Evolutionary conservation across 352 stramenopile species (phyloP), one percentile per base, ranked within the genome.

Genomic region (Phytophthora niederhauseri): DNA sequence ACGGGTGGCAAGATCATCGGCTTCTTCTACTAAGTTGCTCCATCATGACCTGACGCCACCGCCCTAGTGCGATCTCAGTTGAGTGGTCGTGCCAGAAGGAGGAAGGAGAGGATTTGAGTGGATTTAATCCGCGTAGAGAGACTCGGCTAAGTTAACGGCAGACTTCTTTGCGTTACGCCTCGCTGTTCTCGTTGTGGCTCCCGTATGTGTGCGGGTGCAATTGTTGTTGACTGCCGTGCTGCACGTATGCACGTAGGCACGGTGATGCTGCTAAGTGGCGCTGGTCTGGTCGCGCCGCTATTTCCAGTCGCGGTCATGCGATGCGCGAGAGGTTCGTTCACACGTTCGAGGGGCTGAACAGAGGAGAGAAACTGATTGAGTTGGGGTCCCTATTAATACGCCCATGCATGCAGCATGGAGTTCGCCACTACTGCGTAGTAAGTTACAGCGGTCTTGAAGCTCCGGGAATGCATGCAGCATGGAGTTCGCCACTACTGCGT

Each of bases 1-100:
- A 99, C 97, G 52, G 98, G 98, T 97, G 98, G 98, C 81, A 99
- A 99, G 93, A 91, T 99, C 85, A 96, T 99, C 68, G 98, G 98
- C 70, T 99, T 99, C 87, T 99, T 99, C 90, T 99, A 99, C 88
- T 99, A 98, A 85, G 67, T 46, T 22, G 28, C 34, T 43, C 30
- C 30, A 26, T 26, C 30, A 34, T 34, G 30, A 34, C 30, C 30
- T 34, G 30, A 34, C 7, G 30, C 30, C n/a, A n/a, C 30, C 30
- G 30, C 6, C 30, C 30, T 34, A 8, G 30, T 12, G 30, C 7
- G 30, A 64, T 30, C 41, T 57, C 46, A 30, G 34, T 43, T 43
- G 26, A 30, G 24, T 34, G 65, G 41, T 66, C 51, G 64, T 74
- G 50, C 49, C 15, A 20, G 61, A 14, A 41, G 61, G 61, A 51